Evolutionary conservation across 106 monocot species (phyloP), one percentile per base, ranked within the genome.

Genomic region (Apostasia shenzhenica): DNA sequence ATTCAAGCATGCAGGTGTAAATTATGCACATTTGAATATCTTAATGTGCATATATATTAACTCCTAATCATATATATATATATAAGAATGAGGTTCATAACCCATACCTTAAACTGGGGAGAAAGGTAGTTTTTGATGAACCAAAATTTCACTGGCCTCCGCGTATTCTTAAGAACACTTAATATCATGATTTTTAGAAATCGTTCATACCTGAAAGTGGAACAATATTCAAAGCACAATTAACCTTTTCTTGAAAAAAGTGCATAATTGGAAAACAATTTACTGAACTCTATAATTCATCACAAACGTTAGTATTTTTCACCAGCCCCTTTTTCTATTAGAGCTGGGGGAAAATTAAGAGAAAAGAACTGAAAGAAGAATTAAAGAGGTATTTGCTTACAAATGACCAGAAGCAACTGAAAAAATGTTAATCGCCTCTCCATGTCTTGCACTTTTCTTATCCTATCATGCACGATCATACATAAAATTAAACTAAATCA

Each of bases 51-150:
- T 26, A 26, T 26, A 26, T 26, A 26, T n/a, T n/a, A n/a, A n/a
- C n/a, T n/a, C n/a, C n/a, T n/a, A n/a, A n/a, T n/a, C n/a, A n/a
- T 26, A 26, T 26, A 26, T 26, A 26, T 26, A 26, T 26, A 26
- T 26, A 26, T 26, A 26, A 26, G 26, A 26, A 26, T 26, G 26
- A 26, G 26, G 26, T 26, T 26, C 26, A 26, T 26, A 26, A 26
- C 26, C 26, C 11, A 47, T 61, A 92, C 97, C 84, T 97, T 97
- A 75, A 97, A 97, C 77, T 89, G 97, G 71, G 97, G 97, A 60
- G 97, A 97, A 50, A 97, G 97, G 72, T 97, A 97, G 70, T 97
- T 97, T 64, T 97, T 97, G 51, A 97, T 97, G 77, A 97, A 97
- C 97, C 97, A 97, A 79, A 97, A 97, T 75, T 97, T 97, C 45